Base-by-base conservation (phyloP, 371 early-diverging fungal genomes). In the Zopfochytrium polystomum region DNA sequence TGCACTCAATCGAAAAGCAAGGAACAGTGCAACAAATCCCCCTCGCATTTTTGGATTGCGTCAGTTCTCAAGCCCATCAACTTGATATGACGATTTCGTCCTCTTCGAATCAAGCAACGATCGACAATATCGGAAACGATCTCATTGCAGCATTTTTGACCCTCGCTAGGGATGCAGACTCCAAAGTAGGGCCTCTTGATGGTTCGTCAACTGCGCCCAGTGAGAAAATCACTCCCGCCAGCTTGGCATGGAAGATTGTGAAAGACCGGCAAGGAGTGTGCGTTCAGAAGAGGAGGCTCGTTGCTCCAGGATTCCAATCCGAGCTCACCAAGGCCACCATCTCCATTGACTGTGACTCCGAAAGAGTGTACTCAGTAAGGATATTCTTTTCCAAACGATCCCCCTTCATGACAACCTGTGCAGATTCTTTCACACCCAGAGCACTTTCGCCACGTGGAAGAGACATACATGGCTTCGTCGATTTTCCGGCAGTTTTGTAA, bases 361-460 rank as follows among this genome's bases (percentile, higher is more conserved):
- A 74, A 32, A 46, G 74, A 9, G 78, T 80, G 1, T 75, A 62
- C 67, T 44, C 67, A 23, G 78, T 74, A 48, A 38, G 54, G 18
- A 7, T 34, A 27, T 51, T 42, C 30, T 13, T 46, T 15, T 52
- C 42, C 25, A 30, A 47, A 27, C 25, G 22, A 30, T 30, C 32
- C 6, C 48, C 25, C 33, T 38, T 47, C 6, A 11, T 9, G 30
- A 4, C 29, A 2, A 15, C n/a, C 11, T 7, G 32, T 52, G n/a
- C 45, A 74, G 72, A 68, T 79, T 3, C 65, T 80, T 27, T 76
- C 75, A 7, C 75, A 80, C 53, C 80, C 80, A 9, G 76, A 72
- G 42, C 77, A 80, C 50, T 55, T 59, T 52, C 60, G 70, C 33
- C 77, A 76, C 33, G 53, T 74, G 18, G 68, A 78, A 25, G 74